Base-by-base conservation (phyloP, 2,329 filamentous ascomycete genomes). In the Ophiostoma pallidulum region DNA sequence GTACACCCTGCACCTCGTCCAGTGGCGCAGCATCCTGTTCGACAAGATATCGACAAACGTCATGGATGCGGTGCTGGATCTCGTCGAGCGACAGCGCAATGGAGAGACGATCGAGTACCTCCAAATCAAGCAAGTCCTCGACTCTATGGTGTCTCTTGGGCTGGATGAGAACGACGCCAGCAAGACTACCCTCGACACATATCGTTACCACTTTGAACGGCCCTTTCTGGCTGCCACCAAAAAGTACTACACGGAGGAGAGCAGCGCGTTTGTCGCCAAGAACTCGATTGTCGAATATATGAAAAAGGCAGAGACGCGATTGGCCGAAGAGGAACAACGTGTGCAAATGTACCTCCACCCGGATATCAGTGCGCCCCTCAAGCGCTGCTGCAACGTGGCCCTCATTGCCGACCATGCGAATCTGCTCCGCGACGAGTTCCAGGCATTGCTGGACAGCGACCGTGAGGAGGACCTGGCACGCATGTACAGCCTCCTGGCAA, bases 211-310 rank as follows among this genome's bases (percentile, higher is more conserved):
- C 68, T 98, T 98, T 61, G 91, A 98, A 69, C 80, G 78, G 59
- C 92, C 94, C 0, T 98, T 96, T 74, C 75, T 98, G 45, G 74
- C 76, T 6, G 87, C 89, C 3, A 98, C 92, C 9, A 80, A 78
- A 57, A 69, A 74, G 26, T 98, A 95, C 68, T 98, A 98, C 64
- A 76, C 88, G 57, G 82, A 84, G 39, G 94, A 98, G 64, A 97
- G 92, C 18, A 87, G 88, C 58, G 84, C 89, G 54, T 98, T 98
- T 62, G 80, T 98, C 29, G 86, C 89, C 10, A 91, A 97, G 65
- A 98, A 98, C 64, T 94, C 86, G 54, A 89, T 98, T 4, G 90
- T 98, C 29, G 92, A 98, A 62, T 98, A 97, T 68, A 97, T 98
- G 92, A 97, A 97, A 74, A 98, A 98, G 76, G 94, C 92, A 1